Evolutionary conservation across 148 eudicot species (phyloP).

Genomic region (Talinum fruticosum): DNA sequence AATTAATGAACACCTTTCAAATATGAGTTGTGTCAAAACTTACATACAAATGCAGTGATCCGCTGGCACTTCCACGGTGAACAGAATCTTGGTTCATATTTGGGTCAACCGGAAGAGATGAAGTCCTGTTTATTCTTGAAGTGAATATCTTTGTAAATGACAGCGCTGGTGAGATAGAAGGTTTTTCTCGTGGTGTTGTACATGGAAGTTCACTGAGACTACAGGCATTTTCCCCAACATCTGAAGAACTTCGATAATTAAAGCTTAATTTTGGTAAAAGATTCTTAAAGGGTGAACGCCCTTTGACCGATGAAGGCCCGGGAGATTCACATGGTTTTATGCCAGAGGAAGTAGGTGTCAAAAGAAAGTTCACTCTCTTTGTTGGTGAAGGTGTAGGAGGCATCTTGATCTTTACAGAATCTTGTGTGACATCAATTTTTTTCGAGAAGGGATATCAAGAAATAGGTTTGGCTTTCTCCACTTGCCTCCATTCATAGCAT

Average conservation of each 20-base stretch:
- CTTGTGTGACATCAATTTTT: constrained; percentile 41
- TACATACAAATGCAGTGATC: constrained; percentile 41
- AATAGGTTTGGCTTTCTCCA: constrained; percentile 62
- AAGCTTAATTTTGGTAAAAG: constrained; percentile 58
- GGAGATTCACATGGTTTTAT: constrained; percentile 49
- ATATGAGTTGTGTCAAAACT: constrained; percentile 11
- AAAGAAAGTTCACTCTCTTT: constrained; percentile 69
- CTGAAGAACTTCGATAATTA: constrained; percentile 44
- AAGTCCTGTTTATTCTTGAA: constrained; percentile 54
- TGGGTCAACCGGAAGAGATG: constrained; percentile 66
- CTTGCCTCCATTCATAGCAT: constrained; percentile 35
- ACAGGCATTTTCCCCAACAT: constrained; percentile 38
- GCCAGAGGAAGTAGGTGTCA: constrained; percentile 50
- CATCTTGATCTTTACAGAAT: constrained; percentile 55
- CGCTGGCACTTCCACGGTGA: constrained; percentile 33
- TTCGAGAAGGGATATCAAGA: constrained; percentile 69
- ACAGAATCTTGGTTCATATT: constrained; percentile 41
- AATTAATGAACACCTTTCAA: neutral
- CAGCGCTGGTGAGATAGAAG: constrained; percentile 53
- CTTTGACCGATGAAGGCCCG: constrained; percentile 49
- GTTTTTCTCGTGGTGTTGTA: constrained; percentile 49
- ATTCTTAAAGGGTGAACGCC: constrained; percentile 48
- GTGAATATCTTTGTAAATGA: constrained; percentile 71
- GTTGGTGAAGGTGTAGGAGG: constrained; percentile 63
- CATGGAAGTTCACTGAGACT: constrained; percentile 32